A percentile compares a stretch with the other conserved stretches of the same genome.
Conservation (phyloP, 2,329 filamentous ascomycete genomes). For the Zymoseptoria brevis region DNA sequence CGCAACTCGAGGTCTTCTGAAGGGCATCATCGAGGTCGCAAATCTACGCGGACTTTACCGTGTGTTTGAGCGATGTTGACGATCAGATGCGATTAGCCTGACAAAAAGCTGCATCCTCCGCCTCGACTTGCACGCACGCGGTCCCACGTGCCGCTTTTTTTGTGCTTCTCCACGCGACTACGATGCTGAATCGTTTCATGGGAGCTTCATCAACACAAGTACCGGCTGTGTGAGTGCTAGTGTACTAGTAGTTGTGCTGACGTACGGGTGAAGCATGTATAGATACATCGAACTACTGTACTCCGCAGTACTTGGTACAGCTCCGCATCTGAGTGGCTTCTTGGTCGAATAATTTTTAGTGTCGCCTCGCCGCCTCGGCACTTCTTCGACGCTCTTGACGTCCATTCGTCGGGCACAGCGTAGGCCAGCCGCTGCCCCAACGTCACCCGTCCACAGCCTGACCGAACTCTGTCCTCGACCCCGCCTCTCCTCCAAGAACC, state of each 20-base stretch:
- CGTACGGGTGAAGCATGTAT: background rate
- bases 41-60: constrained; percentile 33
- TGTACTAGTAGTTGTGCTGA: background rate
- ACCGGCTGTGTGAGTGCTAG: background rate
- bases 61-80: constrained; percentile 22
- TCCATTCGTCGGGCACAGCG: background rate
- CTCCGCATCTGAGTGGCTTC: background rate
- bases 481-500: background rate
- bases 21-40: constrained; percentile 28
- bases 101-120: background rate
- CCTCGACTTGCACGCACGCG: background rate
- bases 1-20: constrained; percentile 53
- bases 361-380: background rate
- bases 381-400: background rate
- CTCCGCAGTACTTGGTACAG: background rate
- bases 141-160: background rate
- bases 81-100: background rate
- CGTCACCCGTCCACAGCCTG: background rate
- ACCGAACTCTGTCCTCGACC: background rate
- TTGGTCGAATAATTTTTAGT: background rate
- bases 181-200: background rate
- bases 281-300: background rate
- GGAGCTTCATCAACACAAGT: background rate
- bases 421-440: background rate
- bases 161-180: background rate